phyloP scores from a whole-genome alignment of 257 asterid genomes.

The Plectranthus barbatus region DNA sequence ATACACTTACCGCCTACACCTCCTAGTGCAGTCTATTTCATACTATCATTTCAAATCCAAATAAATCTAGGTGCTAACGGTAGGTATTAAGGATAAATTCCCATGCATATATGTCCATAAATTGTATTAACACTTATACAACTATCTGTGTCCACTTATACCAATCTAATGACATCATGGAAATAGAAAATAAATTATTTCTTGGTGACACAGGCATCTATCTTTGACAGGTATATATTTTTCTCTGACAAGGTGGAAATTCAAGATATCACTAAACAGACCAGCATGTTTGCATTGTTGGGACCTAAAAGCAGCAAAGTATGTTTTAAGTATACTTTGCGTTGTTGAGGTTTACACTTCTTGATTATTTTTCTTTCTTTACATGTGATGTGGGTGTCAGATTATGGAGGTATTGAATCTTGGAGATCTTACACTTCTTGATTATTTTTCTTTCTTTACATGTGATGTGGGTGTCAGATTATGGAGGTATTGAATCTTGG shows the following conservation, averaged over 20 bases:
- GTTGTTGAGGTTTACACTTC: conserved; percentile 2
- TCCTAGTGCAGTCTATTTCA: no score
- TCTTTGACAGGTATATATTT: conserved; percentile 68
- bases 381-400: conserved; percentile 37
- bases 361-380: conserved; percentile 13
- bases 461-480: conserved; percentile 48
- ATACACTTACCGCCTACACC: no score
- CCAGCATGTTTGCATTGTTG: conserved; percentile 65
- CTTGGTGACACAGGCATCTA: conserved; percentile 3
- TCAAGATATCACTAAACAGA: conserved; percentile 70
- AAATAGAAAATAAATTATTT: not conserved
- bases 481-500: conserved; percentile 66
- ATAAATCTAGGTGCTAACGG: no score
- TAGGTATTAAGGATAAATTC: no score
- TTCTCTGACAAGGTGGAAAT: conserved; percentile 89
- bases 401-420: conserved; percentile 68
- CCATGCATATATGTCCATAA: no score
- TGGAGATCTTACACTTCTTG: conserved; percentile 54
- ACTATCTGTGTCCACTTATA: not conserved
- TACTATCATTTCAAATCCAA: no score
- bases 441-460: conserved; percentile 12
- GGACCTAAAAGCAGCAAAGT: conserved; percentile 80
- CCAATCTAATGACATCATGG: not conserved
- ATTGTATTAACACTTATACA: not conserved
- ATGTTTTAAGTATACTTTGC: conserved; percentile 19